Evolutionary conservation across 495 filamentous ascomycete species (phyloP).

Genomic region (Corynascus novoguineensis): DNA sequence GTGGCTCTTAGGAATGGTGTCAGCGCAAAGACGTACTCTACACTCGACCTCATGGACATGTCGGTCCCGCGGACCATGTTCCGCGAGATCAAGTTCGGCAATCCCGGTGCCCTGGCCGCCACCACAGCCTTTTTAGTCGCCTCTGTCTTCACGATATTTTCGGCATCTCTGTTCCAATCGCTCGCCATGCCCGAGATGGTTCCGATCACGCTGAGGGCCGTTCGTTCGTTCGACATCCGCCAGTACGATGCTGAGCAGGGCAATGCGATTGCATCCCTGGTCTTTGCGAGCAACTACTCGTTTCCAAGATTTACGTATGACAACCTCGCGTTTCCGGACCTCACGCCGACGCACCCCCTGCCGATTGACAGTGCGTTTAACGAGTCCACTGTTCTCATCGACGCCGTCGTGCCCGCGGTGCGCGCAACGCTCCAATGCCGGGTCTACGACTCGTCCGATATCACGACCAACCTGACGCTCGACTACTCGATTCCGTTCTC

Average conservation of each 20-base stretch:
- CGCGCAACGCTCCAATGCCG: slow-evolving; percentile 7
- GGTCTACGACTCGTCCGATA: slow-evolving; percentile 9
- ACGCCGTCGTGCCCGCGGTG: slow-evolving; percentile 13
- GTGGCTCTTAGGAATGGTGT: not conserved
- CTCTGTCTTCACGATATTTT: slow-evolving; percentile 18
- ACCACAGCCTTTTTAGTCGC: slow-evolving; percentile 12
- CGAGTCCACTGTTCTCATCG: not conserved
- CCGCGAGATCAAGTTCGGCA: not conserved
- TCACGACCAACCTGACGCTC: slow-evolving; percentile 15
- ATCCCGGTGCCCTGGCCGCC: slow-evolving; percentile 9
- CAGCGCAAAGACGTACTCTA: not conserved
- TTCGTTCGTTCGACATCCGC: not conserved
- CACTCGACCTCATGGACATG: slow-evolving; percentile 15
- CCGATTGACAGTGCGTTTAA: not conserved
- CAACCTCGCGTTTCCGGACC: slow-evolving; percentile 12
- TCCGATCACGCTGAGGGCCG: not conserved
- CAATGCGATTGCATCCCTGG: slow-evolving; percentile 1
- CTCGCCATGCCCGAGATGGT: not conserved
- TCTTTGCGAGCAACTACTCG: slow-evolving; percentile 12
- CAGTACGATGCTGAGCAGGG: not conserved
- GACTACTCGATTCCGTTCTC: not conserved
- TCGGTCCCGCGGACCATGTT: slow-evolving; percentile 8
- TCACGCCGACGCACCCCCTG: not conserved
- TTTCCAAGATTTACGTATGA: slow-evolving; percentile 15
- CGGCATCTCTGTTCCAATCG: slow-evolving; percentile 15